Evolutionary conservation across 805 yeast species (phyloP).

Genomic region (Lachancea cidri): DNA sequence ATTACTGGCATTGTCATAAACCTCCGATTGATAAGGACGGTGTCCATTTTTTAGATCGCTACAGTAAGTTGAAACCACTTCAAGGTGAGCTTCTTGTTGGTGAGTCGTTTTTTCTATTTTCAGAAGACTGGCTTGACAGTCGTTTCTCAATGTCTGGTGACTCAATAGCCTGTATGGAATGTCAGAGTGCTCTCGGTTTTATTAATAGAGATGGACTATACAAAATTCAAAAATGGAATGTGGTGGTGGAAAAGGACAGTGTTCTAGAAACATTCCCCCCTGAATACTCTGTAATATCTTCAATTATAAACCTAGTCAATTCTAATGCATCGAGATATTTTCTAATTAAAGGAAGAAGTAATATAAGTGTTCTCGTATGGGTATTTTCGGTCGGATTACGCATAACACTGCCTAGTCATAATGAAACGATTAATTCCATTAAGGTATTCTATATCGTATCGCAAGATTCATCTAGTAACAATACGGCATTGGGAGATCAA

Average conservation of each 20-base stretch:
- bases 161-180: slow-evolving; percentile 14
- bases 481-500: slow-evolving; percentile 6
- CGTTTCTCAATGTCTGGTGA: slow-evolving; percentile 1
- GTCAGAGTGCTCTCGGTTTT: slow-evolving; percentile 20
- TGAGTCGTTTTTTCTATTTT: slow-evolving; percentile 19
- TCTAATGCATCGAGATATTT: slow-evolving; percentile 23
- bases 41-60: slow-evolving; percentile 11
- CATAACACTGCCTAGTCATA: slow-evolving; percentile 12
- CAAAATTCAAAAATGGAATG: slow-evolving; percentile 26
- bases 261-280: slow-evolving; percentile 14
- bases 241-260: slow-evolving; percentile 9
- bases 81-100: slow-evolving; percentile 25
- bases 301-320: slow-evolving; percentile 17
- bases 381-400: slow-evolving; percentile 23
- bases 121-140: slow-evolving; percentile 11
- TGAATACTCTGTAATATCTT: slow-evolving; percentile 18
- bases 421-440: slow-evolving; percentile 13
- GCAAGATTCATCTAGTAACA: not conserved
- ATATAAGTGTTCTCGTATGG: slow-evolving; percentile 20
- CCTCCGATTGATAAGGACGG: slow-evolving; percentile 38
- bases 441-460: slow-evolving; percentile 23
- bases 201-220: slow-evolving; percentile 15
- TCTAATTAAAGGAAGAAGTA: slow-evolving; percentile 12
- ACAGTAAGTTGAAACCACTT: slow-evolving; percentile 22
- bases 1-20: slow-evolving; percentile 95